A percentile compares a stretch with the other conserved stretches of the same genome.
These are phyloP conservation scores for Suillus variegatus DNA, from an alignment of 768 basidiomycete genomes.

Conservation along the genomic window DNA sequence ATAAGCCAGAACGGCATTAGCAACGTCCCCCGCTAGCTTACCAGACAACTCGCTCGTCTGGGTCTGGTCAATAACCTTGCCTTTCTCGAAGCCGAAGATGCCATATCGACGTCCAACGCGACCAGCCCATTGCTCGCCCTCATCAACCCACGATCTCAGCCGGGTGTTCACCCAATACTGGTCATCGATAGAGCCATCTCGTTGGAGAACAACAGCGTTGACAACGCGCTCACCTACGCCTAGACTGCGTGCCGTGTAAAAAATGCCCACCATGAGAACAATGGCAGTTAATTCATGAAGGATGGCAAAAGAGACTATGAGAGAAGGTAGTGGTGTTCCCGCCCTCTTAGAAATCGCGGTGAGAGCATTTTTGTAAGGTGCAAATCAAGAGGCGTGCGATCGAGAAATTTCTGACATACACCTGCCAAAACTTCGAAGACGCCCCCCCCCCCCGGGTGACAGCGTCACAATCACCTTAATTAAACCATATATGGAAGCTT, in stretches of 20 bases:
- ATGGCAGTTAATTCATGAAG: constrained; percentile 87
- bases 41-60: constrained; percentile 26
- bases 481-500: too few relatives aligned
- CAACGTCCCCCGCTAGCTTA: constrained; percentile 70
- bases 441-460: too few relatives aligned
- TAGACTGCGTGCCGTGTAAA: constrained; percentile 64
- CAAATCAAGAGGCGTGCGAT: too few relatives aligned
- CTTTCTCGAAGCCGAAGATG: constrained; percentile 73
- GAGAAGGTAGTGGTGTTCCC: constrained; percentile 73
- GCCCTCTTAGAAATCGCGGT: constrained; percentile 65
- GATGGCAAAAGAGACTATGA: constrained; percentile 72
- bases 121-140: constrained; percentile 71
- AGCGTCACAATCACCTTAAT: too few relatives aligned
- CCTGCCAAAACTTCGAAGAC: too few relatives aligned
- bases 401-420: too few relatives aligned
- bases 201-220: constrained; percentile 31
- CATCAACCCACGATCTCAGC: constrained; percentile 64
- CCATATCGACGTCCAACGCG: constrained; percentile 79
- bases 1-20: constrained; percentile 84
- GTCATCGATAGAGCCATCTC: constrained; percentile 18
- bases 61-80: constrained; percentile 11
- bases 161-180: constrained; percentile 43
- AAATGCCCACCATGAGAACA: constrained; percentile 71
- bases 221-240: constrained; percentile 74
- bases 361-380: constrained; percentile 56